These are phyloP conservation scores for Scheffersomyces amazonensis DNA, from an alignment of 805 yeast species.

Conservation along the genomic window DNA sequence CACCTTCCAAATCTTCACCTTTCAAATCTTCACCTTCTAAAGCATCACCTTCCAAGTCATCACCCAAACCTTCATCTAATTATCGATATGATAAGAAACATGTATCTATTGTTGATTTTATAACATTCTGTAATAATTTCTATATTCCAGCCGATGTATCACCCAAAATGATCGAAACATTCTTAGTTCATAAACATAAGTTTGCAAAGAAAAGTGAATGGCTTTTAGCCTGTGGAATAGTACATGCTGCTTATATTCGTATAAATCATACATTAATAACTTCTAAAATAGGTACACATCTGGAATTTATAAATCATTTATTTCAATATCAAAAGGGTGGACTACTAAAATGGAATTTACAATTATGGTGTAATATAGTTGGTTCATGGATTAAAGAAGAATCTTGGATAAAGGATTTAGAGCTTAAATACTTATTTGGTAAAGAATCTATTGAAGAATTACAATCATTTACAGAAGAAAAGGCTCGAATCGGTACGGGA, in stretches of 20 bases:
- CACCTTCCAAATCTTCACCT: background rate
- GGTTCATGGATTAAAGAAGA: constrained; percentile 53
- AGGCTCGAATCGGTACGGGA: constrained; percentile 29
- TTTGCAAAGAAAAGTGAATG: constrained; percentile 57
- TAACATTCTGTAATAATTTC: constrained; percentile 58
- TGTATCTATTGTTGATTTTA: constrained; percentile 31
- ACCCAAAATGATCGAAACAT: constrained; percentile 47
- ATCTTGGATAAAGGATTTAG: constrained; percentile 61
- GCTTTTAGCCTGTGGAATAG: constrained; percentile 67
- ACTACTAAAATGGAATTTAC: constrained; percentile 45
- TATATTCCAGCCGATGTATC: constrained; percentile 57
- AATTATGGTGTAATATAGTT: constrained; percentile 52
- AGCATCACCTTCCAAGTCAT: background rate
- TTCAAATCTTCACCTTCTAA: constrained; percentile 3
- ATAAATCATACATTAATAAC: constrained; percentile 48
- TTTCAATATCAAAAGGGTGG: constrained; percentile 55
- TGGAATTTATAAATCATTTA: constrained; percentile 48
- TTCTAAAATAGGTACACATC: constrained; percentile 47
- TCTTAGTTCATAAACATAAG: constrained; percentile 47
- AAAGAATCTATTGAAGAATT: constrained; percentile 15
- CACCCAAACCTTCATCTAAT: constrained; percentile 1
- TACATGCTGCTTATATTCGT: constrained; percentile 55
- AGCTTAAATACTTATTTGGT: constrained; percentile 39
- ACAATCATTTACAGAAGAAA: constrained; percentile 19
- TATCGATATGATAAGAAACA: constrained; percentile 17